Conservation (phyloP, 306 rosid species). For the Alnus glutinosa region DNA sequence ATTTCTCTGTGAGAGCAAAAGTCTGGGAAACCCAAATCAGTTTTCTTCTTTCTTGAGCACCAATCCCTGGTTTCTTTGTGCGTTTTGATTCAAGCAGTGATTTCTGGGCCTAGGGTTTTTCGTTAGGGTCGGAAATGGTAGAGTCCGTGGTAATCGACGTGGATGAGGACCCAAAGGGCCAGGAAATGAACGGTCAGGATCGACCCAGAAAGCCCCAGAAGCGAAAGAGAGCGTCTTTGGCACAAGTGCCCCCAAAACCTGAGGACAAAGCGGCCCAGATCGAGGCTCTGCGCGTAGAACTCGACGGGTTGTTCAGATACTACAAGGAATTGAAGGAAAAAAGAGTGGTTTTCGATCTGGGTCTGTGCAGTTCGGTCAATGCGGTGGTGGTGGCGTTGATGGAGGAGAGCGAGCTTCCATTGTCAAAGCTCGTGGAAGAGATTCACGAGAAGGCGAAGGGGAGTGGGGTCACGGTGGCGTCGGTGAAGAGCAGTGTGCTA, state of each 20-base stretch:
- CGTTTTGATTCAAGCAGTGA: neutral
- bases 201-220: constrained; percentile 47
- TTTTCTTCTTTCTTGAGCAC: no score
- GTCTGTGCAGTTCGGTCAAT: constrained; percentile 35
- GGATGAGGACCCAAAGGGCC: constrained; percentile 31
- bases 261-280: constrained; percentile 50
- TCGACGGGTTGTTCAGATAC: constrained; percentile 55
- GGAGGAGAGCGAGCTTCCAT: constrained; percentile 79
- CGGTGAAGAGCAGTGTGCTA: constrained; percentile 68
- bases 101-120: neutral
- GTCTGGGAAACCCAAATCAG: no score
- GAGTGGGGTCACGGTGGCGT: constrained; percentile 49
- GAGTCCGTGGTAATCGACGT: constrained; percentile 28
- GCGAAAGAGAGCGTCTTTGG: constrained; percentile 51
- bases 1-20: no score
- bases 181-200: constrained; percentile 21
- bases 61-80: neutral
- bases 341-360: constrained; percentile 40
- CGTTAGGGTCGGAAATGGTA: constrained; percentile 28
- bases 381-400: constrained; percentile 60
- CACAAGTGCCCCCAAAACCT: constrained; percentile 29
- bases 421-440: constrained; percentile 72
- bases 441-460: constrained; percentile 42
- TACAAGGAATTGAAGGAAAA: constrained; percentile 47
- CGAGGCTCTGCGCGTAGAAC: constrained; percentile 50